Evolutionary conservation across 2,329 filamentous ascomycete species (phyloP), one percentile per base, ranked within the genome.

Genomic region (Phaeosphaeriaceae sp.): DNA sequence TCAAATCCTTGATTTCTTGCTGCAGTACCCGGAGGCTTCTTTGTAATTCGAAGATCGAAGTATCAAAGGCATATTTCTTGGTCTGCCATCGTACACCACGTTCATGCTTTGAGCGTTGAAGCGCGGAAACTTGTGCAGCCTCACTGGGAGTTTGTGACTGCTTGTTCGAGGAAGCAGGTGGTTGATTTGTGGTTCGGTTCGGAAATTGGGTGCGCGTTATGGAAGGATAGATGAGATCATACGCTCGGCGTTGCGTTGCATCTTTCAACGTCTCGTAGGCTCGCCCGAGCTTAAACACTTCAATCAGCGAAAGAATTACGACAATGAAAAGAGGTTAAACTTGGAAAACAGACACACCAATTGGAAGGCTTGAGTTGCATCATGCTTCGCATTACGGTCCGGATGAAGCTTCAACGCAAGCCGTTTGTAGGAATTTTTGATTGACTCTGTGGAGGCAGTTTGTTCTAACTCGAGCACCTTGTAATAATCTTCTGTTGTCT

Each of bases 211-310:
- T 60, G 49, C 28, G 50, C 36, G 9, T 56, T n/a, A 63, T 50
- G 15, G 55, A 61, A n/a, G 61, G 61, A 41, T 74, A 74, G 18
- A 67, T 56, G 42, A 57, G 50, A 38, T 75, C 65, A 58, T 75
- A 75, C 7, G 23, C 44, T 53, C 57, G 59, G 11, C 72, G 71
- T 54, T 63, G 55, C 33, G 4, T 45, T 48, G 60, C 60, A 43
- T 74, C 65, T 17, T 64, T 69, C 37, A 74, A 56, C n/a, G 68
- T 74, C 45, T 73, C 70, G 47, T 74, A 74, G 28, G 73, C 73
- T 56, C 30, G 42, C 42, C 30, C 52, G 16, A 75, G 63, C 73
- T 75, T 28, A 33, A 32, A 34, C 3, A 20, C 35, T 18, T 3
- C 16, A 15, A 30, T 26, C 6, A 40, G 20, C 15, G 7, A 3